These are phyloP conservation scores for Suillus fuscotomentosus DNA, from an alignment of 768 basidiomycete genomes.

Conservation along the genomic window DNA sequence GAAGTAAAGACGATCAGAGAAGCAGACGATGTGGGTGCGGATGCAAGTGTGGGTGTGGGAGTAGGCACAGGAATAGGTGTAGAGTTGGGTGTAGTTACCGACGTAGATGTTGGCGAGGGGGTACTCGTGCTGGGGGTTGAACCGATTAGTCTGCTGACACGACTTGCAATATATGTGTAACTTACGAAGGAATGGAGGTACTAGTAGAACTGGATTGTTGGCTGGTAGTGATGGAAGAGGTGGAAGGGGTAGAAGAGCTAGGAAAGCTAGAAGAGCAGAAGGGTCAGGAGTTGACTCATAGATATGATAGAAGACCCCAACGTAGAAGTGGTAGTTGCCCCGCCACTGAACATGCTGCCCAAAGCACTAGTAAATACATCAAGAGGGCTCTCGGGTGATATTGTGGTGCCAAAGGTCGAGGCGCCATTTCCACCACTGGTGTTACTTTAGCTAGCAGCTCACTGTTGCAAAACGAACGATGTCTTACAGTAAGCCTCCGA, in stretches of 20 bases:
- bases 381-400: neutral
- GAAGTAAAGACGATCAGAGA: constrained; percentile 18
- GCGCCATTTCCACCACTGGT: constrained; percentile 11
- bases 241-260: constrained; percentile 27
- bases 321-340: constrained; percentile 14
- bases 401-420: constrained; percentile 2
- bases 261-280: constrained; percentile 24
- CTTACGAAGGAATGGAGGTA: constrained; percentile 22
- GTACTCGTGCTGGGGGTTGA: constrained; percentile 14
- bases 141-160: neutral
- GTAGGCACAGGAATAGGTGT: constrained; percentile 10
- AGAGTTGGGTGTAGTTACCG: constrained; percentile 9
- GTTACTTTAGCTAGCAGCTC: constrained; percentile 2
- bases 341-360: constrained; percentile 15
- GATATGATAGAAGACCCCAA: constrained; percentile 16
- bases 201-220: constrained; percentile 2
- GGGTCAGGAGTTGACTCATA: constrained; percentile 19
- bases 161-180: neutral
- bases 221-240: constrained; percentile 18
- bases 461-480: neutral
- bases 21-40: constrained; percentile 19
- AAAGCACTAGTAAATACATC: constrained; percentile 14
- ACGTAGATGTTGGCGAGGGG: constrained; percentile 10
- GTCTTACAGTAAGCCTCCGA: constrained; percentile 24
- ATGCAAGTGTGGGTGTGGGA: constrained; percentile 12